These are phyloP conservation scores for Albophoma yamanashiensis DNA, from an alignment of 2,329 filamentous ascomycete genomes.

Conservation along the genomic window DNA sequence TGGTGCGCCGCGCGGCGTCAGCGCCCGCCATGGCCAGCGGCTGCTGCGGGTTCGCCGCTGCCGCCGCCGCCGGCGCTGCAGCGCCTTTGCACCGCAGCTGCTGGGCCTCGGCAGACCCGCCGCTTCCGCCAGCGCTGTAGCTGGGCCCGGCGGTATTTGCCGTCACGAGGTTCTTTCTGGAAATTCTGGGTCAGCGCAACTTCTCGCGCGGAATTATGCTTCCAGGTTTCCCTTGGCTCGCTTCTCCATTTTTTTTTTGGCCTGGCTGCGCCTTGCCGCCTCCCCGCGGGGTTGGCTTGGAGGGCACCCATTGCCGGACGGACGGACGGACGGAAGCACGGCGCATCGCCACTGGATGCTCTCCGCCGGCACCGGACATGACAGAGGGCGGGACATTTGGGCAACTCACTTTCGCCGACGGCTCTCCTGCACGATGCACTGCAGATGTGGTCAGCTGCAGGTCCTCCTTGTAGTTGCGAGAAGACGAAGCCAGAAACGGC, in stretches of 20 bases:
- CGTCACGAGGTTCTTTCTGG: constrained; percentile 33
- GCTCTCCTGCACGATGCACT: constrained; percentile 66
- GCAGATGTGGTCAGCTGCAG: constrained; percentile 1
- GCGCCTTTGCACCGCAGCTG: constrained; percentile 6
- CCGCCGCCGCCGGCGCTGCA: neutral
- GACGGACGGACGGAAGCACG: neutral
- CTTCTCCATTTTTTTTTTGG: neutral
- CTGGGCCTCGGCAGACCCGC: constrained; percentile 29
- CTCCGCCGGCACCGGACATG: neutral
- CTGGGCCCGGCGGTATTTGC: constrained; percentile 23
- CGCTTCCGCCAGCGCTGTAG: neutral
- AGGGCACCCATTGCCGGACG: neutral
- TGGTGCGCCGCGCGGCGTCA: constrained; percentile 27
- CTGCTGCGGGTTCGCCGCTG: neutral
- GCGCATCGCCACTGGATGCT: neutral
- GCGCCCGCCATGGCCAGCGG: constrained; percentile 7
- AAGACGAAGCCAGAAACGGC: neutral
- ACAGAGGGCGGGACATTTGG: neutral
- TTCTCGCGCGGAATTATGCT: neutral
- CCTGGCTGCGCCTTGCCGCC: neutral
- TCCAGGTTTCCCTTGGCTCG: neutral
- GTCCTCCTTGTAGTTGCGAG: neutral
- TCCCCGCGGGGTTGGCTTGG: neutral
- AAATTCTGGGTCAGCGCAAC: constrained; percentile 12
- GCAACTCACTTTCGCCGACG: constrained; percentile 70